phyloP scores from a whole-genome alignment of 1,284 basidiomycete species.

The Leccinum olivaceoglutinosum region DNA sequence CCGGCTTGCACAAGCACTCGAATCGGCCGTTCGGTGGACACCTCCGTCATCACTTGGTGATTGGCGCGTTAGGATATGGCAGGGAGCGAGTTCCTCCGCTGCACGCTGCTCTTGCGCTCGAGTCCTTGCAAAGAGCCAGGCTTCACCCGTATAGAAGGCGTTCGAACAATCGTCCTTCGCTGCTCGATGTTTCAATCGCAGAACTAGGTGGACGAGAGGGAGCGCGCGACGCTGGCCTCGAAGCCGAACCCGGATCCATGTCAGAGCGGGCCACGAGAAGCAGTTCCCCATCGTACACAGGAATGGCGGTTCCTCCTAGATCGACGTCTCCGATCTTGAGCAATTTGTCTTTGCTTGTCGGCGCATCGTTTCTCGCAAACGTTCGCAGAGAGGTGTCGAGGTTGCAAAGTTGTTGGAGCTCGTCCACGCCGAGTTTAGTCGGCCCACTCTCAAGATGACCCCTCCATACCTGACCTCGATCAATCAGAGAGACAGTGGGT shows the following conservation, averaged over 20 bases:
- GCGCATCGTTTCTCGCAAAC: slow-evolving; percentile 15
- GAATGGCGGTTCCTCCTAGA: slow-evolving; percentile 62
- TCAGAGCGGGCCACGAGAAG: slow-evolving; percentile 55
- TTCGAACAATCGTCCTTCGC: slow-evolving; percentile 44
- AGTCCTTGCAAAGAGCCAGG: slow-evolving; percentile 58
- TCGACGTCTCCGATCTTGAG: slow-evolving; percentile 40
- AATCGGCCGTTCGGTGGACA: slow-evolving; percentile 59
- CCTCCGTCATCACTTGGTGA: slow-evolving; percentile 50
- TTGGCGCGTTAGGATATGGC: slow-evolving; percentile 60
- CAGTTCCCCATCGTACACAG: slow-evolving; percentile 68
- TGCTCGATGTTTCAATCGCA: slow-evolving; percentile 35
- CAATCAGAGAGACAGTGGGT: slow-evolving; percentile 60
- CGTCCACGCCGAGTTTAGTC: slow-evolving; percentile 43
- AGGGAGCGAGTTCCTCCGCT: slow-evolving; percentile 71
- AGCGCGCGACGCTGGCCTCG: slow-evolving; percentile 52
- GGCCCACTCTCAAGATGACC: slow-evolving; percentile 59
- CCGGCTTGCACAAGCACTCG: slow-evolving; percentile 74
- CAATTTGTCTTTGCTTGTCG: slow-evolving; percentile 22
- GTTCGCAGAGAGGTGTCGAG: slow-evolving; percentile 31
- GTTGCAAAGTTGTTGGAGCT: slow-evolving; percentile 47
- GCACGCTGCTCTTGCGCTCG: slow-evolving; percentile 68
- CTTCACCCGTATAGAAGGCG: slow-evolving; percentile 71
- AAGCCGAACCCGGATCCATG: slow-evolving; percentile 39
- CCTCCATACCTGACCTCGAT: slow-evolving; percentile 55
- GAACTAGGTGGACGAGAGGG: slow-evolving; percentile 63